Evolutionary conservation across 2,329 filamentous ascomycete genomes (phyloP).

Genomic region (Ophiosphaerella herpotricha): DNA sequence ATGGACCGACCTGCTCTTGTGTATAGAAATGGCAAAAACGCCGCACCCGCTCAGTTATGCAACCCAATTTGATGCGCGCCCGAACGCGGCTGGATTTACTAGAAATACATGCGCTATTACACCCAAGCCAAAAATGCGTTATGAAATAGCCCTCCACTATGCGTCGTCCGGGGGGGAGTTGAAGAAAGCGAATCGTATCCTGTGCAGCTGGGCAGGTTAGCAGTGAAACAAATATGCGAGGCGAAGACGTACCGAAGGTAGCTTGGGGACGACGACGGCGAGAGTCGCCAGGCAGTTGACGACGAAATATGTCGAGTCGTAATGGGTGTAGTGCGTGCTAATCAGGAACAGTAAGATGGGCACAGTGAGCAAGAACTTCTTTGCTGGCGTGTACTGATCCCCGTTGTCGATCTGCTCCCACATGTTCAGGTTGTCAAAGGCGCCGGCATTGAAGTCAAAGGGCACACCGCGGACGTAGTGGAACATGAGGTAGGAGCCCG

Average conservation of each 20-base stretch:
- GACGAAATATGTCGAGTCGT: conserved; percentile 94
- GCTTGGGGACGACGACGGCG: conserved; percentile 91
- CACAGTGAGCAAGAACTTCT: conserved; percentile 95
- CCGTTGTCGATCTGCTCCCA: conserved; percentile 99
- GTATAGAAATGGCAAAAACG: conserved; percentile 29
- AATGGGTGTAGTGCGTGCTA: conserved; percentile 98
- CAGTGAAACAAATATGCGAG: neutral
- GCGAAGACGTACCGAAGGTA: conserved; percentile 78
- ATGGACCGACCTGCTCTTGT: conserved; percentile 14
- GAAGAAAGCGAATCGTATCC: conserved; percentile 47
- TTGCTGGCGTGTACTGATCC: conserved; percentile 96
- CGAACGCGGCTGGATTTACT: conserved; percentile 28
- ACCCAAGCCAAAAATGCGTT: conserved; percentile 28
- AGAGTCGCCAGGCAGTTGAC: conserved; percentile 95
- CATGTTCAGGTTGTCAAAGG: conserved; percentile 99
- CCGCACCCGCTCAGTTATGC: conserved; percentile 33
- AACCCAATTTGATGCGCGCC: conserved; percentile 30
- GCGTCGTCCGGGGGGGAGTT: conserved; percentile 45
- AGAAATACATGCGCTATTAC: conserved; percentile 44
- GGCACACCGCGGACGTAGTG: conserved; percentile 97
- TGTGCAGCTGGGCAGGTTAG: conserved; percentile 39
- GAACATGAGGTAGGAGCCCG: conserved; percentile 99
- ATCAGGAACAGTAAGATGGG: conserved; percentile 93
- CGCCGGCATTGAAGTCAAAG: conserved; percentile 97
- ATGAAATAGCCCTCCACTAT: conserved; percentile 19